A percentile compares a stretch with the other conserved stretches of the same genome.
Evolutionary conservation across 192 early-diverging fungal genomes (phyloP).

Genomic region (Coemansia guatemalensis): DNA sequence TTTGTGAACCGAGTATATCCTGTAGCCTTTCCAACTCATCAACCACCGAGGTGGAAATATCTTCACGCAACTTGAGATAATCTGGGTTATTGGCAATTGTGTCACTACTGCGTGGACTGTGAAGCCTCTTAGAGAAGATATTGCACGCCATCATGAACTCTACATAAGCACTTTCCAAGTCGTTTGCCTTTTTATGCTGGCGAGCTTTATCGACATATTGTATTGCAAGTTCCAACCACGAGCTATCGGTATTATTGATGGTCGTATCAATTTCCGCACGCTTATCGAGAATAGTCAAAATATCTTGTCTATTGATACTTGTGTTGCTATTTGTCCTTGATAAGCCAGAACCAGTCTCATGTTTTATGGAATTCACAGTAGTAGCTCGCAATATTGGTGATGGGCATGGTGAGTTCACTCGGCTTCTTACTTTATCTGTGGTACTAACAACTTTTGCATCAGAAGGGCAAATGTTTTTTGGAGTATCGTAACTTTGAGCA

Average conservation of each 20-base stretch:
- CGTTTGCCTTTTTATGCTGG: slow-evolving; percentile 8
- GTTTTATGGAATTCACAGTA: too few species aligned
- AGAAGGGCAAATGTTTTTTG: too few species aligned
- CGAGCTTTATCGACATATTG: slow-evolving; percentile 32
- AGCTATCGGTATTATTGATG: slow-evolving; percentile 18
- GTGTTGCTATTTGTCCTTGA: too few species aligned
- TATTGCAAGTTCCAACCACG: slow-evolving; percentile 33
- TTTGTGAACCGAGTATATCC: slow-evolving; percentile 1
- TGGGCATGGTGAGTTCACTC: too few species aligned
- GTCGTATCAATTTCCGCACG: slow-evolving; percentile 24
- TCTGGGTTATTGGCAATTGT: slow-evolving; percentile 40
- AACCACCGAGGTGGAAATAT: slow-evolving; percentile 25
- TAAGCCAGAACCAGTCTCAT: too few species aligned
- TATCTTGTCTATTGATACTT: not conserved
- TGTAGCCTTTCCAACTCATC: slow-evolving; percentile 29
- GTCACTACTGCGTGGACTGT: slow-evolving; percentile 41
- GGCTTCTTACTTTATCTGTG: too few species aligned
- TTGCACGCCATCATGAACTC: slow-evolving; percentile 47
- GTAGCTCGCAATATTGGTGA: too few species aligned
- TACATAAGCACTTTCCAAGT: slow-evolving; percentile 44
- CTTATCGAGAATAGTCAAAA: slow-evolving; percentile 30
- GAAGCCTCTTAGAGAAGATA: slow-evolving; percentile 54
- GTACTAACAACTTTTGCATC: too few species aligned
- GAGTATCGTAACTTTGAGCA: too few species aligned
- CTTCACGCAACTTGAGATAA: slow-evolving; percentile 47